Evolutionary conservation across 805 yeast species (phyloP).

Genomic region (Hanseniaspora osmophila): DNA sequence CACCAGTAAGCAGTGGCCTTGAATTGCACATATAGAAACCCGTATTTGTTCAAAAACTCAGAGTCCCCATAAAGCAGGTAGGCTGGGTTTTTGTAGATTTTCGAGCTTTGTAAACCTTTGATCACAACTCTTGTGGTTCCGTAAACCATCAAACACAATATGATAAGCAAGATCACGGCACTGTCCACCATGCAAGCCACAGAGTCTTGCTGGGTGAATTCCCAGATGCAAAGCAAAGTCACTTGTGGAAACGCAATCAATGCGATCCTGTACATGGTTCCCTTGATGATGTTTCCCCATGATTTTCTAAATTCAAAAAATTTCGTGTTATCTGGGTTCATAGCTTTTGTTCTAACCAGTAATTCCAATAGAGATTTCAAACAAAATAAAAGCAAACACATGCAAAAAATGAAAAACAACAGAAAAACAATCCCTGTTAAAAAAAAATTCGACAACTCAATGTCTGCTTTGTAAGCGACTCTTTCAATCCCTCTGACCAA

Average conservation of each 20-base stretch:
- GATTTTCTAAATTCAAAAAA: constrained; percentile 66
- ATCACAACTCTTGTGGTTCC: constrained; percentile 63
- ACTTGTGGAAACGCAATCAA: constrained; percentile 82
- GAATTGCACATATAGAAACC: constrained; percentile 84
- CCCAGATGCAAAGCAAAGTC: constrained; percentile 74
- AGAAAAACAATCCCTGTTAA: constrained; percentile 78
- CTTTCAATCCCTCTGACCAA: constrained; percentile 85
- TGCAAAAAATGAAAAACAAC: constrained; percentile 56
- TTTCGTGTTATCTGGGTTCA: constrained; percentile 42
- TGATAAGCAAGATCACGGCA: constrained; percentile 45
- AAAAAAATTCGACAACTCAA: constrained; percentile 77
- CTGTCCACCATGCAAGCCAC: constrained; percentile 76
- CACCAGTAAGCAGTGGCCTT: constrained; percentile 81
- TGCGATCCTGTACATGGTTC: constrained; percentile 72
- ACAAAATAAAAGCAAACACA: constrained; percentile 38
- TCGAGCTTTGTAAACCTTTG: constrained; percentile 59
- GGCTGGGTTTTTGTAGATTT: constrained; percentile 79
- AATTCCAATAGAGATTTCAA: constrained; percentile 63
- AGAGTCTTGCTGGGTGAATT: constrained; percentile 70
- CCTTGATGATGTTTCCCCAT: constrained; percentile 79
- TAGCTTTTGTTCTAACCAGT: constrained; percentile 39
- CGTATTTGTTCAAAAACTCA: constrained; percentile 68
- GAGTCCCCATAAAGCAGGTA: constrained; percentile 78
- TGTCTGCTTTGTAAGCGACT: constrained; percentile 70
- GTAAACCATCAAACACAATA: constrained; percentile 45